Percentiles rank a stretch among this genome's conserved stretches.
Conservation (phyloP, 23 red algal species). For the Gracilaria domingensis region DNA sequence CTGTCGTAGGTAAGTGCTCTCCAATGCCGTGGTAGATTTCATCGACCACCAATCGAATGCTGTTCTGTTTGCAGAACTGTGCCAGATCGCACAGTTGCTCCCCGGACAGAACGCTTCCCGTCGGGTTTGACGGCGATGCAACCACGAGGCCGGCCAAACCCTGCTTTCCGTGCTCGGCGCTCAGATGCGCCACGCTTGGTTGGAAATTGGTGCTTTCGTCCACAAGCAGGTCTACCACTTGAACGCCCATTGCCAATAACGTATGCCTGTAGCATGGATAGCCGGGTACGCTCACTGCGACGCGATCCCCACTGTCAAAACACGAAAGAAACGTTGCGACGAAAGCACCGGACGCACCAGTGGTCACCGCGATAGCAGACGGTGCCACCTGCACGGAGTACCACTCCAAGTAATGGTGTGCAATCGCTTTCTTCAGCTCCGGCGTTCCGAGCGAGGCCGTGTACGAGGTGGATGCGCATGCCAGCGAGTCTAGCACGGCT, state of each 20-base stretch:
- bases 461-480: conserved; percentile 33
- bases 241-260: conserved; percentile 39
- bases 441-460: conserved; percentile 40
- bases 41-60: conserved; percentile 52
- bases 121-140: conserved; percentile 70
- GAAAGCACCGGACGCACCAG: conserved; percentile 57
- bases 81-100: conserved; percentile 18
- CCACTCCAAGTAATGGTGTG: conserved; percentile 31
- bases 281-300: conserved; percentile 53
- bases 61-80: neutral
- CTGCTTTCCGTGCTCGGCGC: neutral
- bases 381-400: conserved; percentile 18
- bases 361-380: conserved; percentile 24
- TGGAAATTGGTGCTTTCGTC: conserved; percentile 34
- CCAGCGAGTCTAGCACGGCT: conserved; percentile 5
- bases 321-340: conserved; percentile 20
- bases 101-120: conserved; percentile 34
- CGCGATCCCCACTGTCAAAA: conserved; percentile 60
- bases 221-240: conserved; percentile 25
- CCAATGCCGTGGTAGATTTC: conserved; percentile 75
- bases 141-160: conserved; percentile 46
- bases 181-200: conserved; percentile 37
- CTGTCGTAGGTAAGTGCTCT: conserved; percentile 5
- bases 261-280: conserved; percentile 68
- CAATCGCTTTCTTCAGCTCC: conserved; percentile 29